A percentile compares a stretch with the other conserved stretches of the same genome.
Evolutionary conservation across 2,329 filamentous ascomycete species (phyloP).

Genomic region (Graphium sp.): DNA sequence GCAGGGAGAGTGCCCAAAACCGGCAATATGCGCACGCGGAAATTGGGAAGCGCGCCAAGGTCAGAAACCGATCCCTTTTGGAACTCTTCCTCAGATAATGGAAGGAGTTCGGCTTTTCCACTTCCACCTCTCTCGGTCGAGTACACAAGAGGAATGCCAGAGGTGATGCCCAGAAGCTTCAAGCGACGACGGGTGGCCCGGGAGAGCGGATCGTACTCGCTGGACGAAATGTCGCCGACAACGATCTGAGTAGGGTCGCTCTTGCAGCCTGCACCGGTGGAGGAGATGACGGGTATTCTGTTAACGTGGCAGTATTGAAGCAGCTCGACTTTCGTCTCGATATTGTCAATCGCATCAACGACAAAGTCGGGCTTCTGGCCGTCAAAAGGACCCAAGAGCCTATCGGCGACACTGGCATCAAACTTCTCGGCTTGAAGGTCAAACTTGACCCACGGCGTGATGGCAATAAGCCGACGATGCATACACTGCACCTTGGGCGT

Average conservation of each 20-base stretch:
- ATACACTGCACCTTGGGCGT: conserved; percentile 83
- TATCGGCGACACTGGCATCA: conserved; percentile 44
- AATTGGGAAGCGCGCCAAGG: conserved; percentile 77
- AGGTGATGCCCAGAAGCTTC: conserved; percentile 60
- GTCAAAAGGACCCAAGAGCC: conserved; percentile 51
- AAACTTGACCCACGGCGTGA: conserved; percentile 83
- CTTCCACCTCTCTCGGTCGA: conserved; percentile 81
- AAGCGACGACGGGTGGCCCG: conserved; percentile 66
- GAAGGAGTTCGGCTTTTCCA: conserved; percentile 80
- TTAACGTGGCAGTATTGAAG: conserved; percentile 75
- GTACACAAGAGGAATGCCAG: conserved; percentile 82
- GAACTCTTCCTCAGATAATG: conserved; percentile 76
- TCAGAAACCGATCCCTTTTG: conserved; percentile 73
- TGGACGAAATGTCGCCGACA: conserved; percentile 79
- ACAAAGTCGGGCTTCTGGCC: conserved; percentile 64
- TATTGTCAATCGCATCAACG: conserved; percentile 97
- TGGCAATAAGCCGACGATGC: conserved; percentile 61
- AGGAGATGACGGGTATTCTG: conserved; percentile 68
- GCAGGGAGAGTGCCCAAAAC: conserved; percentile 96
- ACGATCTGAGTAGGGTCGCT: conserved; percentile 69
- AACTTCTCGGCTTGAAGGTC: conserved; percentile 80
- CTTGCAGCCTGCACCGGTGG: conserved; percentile 95
- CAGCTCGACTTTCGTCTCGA: conserved; percentile 85
- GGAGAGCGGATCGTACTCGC: conserved; percentile 77
- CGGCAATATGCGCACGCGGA: conserved; percentile 84